These are phyloP conservation scores for Vachellia pachyceras DNA, from an alignment of 306 rosid genomes.

Conservation along the genomic window DNA sequence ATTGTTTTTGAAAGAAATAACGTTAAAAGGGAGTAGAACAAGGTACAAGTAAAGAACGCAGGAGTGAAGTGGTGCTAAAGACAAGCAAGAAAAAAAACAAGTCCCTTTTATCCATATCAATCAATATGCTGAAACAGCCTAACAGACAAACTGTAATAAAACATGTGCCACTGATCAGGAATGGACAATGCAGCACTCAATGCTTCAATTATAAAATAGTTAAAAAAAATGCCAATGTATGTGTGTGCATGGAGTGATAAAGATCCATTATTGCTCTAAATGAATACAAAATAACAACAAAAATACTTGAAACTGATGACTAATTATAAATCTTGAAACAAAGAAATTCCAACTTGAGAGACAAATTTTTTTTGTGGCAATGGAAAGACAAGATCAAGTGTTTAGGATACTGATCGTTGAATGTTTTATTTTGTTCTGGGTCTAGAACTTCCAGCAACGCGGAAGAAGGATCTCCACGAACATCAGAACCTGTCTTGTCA, in stretches of 20 bases:
- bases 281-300: background rate
- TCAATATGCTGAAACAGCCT: constrained; percentile 8
- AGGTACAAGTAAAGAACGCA: background rate
- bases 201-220: background rate
- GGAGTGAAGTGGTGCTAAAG: constrained; percentile 2
- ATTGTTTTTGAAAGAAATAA: background rate
- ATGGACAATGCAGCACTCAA: constrained; percentile 21
- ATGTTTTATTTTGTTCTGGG: constrained; percentile 90
- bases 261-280: constrained; percentile 8
- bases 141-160: constrained; percentile 21
- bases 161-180: constrained; percentile 24
- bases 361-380: background rate
- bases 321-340: background rate
- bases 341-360: constrained; percentile 10
- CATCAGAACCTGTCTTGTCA: constrained; percentile 96
- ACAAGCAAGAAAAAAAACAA: constrained; percentile 17
- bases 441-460: constrained; percentile 97
- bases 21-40: background rate
- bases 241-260: background rate
- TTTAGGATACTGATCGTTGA: constrained; percentile 97
- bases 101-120: background rate
- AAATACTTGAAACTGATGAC: constrained; percentile 9
- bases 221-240: background rate
- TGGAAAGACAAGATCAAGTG: constrained; percentile 11
- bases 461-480: constrained; percentile 99